Conservation (phyloP, 2,329 filamentous ascomycete genomes). For the Pleomassaria siparia region DNA sequence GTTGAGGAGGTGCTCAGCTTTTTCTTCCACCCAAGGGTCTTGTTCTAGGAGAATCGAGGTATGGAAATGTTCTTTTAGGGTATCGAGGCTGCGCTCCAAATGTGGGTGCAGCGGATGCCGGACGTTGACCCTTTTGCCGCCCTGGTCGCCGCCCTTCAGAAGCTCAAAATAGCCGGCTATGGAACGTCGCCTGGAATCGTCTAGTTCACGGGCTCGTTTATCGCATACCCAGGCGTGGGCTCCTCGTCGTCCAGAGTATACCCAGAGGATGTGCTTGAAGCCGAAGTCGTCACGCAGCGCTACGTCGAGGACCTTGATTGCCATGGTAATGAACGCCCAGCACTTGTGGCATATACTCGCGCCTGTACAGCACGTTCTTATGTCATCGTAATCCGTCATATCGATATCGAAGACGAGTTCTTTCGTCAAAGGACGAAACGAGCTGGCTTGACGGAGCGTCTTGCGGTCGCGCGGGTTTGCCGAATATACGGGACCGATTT, state of each 20-base stretch:
- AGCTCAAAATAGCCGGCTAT: slow-evolving; percentile 90
- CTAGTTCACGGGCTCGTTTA: slow-evolving; percentile 77
- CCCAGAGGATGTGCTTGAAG: slow-evolving; percentile 96
- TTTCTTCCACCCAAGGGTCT: slow-evolving; percentile 78
- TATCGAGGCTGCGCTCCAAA: slow-evolving; percentile 79
- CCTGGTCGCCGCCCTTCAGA: slow-evolving; percentile 81
- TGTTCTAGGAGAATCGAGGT: slow-evolving; percentile 79
- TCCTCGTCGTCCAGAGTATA: slow-evolving; percentile 95
- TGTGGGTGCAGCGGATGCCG: slow-evolving; percentile 88
- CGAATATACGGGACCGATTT: slow-evolving; percentile 96
- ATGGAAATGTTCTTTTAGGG: slow-evolving; percentile 82
- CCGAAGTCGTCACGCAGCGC: slow-evolving; percentile 93
- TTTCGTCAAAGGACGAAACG: slow-evolving; percentile 86
- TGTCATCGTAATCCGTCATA: slow-evolving; percentile 97
- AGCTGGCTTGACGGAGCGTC: slow-evolving; percentile 73
- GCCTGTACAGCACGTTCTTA: slow-evolving; percentile 91
- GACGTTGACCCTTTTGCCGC: slow-evolving; percentile 83
- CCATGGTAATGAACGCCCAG: slow-evolving; percentile 98
- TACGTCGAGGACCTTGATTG: slow-evolving; percentile 87
- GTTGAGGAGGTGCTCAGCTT: slow-evolving; percentile 75
- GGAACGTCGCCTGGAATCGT: slow-evolving; percentile 81
- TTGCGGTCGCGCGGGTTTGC: slow-evolving; percentile 94
- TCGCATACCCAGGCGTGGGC: slow-evolving; percentile 99
- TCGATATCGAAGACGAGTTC: slow-evolving; percentile 99
- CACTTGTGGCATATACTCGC: slow-evolving; percentile 93